Base-by-base conservation (phyloP, 805 yeast species). In the Maudiozyma saulgeensis region DNA sequence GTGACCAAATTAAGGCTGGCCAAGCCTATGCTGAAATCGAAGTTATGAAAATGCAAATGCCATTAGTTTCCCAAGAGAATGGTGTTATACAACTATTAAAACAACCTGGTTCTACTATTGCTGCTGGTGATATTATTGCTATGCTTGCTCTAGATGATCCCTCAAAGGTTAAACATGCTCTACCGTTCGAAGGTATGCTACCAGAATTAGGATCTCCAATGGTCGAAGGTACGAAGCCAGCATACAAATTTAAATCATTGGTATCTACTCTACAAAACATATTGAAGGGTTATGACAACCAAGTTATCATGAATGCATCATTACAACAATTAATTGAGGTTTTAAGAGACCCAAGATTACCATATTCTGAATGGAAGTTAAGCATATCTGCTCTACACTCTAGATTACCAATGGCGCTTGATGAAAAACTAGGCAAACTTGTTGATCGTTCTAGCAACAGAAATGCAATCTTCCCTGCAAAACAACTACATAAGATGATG, bases 41-140 rank as follows among this genome's bases (percentile, higher is more conserved):
- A 73, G 99, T 93, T 57, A 93, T 93, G 99, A 93, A 93, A 71
- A 93, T 93, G 99, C 89, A 90, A 70, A 93, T 93, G 97, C 97
- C 99, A 46, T 77, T 93, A 61, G 73, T 90, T 62, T 91, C 97
- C 19, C 87, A 82, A 68, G 99, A 91, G 68, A 84, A 86, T 61
- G 99, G 99, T 77, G 75, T 78, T 51, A 87, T 90, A 48, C 97
- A 91, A 72, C 73, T 89, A 41, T 81, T 93, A 65, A 91, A 93
- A 70, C 99, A 93, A 73, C 98, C 99, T 9, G 99, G 99, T 47
- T 84, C 98, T n/a, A 88, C 95, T 26, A 84, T 93, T 51, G 80
- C 80, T 59, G 97, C 97, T 45, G 99, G 99, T 72, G 99, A 93
- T 64, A 91, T 95, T 53, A 79, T 93, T 65, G 99, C 97, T 23